A percentile compares a stretch with the other conserved stretches of the same genome.
Conservation (phyloP, 768 basidiomycete species). For the Kwoniella dejecticola region DNA sequence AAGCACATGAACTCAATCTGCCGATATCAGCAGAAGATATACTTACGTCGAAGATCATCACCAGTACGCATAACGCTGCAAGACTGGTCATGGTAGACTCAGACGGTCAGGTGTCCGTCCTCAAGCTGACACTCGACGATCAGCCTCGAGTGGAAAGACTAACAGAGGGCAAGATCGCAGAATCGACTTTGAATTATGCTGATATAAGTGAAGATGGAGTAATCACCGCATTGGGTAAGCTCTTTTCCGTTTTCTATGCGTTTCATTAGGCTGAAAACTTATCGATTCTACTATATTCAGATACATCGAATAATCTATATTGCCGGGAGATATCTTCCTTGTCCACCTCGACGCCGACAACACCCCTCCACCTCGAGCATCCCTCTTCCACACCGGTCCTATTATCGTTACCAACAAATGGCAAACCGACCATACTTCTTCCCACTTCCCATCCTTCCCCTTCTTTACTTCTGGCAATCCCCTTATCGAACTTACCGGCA, state of each 20-base stretch:
- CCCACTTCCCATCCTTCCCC: slow-evolving; percentile 26
- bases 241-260: background rate
- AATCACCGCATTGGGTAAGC: slow-evolving; percentile 37
- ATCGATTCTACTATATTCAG: background rate
- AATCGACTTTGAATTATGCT: slow-evolving; percentile 7
- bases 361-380: slow-evolving; percentile 18
- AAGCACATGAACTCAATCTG: background rate
- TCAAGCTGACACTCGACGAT: slow-evolving; percentile 5
- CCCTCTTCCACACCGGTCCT: slow-evolving; percentile 20
- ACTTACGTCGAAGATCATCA: slow-evolving; percentile 18
- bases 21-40: slow-evolving; percentile 6
- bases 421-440: slow-evolving; percentile 19
- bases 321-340: slow-evolving; percentile 8
- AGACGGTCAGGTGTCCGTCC: slow-evolving; percentile 15
- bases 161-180: slow-evolving; percentile 16
- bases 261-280: background rate
- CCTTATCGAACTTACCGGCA: slow-evolving; percentile 21
- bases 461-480: slow-evolving; percentile 27
- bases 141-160: slow-evolving; percentile 13
- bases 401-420: slow-evolving; percentile 11
- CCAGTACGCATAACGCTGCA: slow-evolving; percentile 1
- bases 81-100: slow-evolving; percentile 28
- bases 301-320: slow-evolving; percentile 14
- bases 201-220: slow-evolving; percentile 36
- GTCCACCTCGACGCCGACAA: slow-evolving; percentile 1